phyloP scores from a whole-genome alignment of 1,284 basidiomycete genomes.

The Leccinum ponderosum region DNA sequence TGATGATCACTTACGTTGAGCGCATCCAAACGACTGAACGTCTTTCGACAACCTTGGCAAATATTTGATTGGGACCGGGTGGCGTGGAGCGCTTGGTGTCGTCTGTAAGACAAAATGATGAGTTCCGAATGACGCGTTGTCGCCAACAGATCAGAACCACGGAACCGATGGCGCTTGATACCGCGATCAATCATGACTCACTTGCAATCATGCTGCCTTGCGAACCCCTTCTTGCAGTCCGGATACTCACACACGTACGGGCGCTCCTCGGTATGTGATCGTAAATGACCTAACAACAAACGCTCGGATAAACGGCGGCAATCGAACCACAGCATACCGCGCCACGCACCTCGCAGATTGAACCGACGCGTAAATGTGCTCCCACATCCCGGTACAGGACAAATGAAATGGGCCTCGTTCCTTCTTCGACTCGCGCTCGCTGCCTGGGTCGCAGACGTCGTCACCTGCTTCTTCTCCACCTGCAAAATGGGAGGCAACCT shows the following conservation, averaged over 20 bases:
- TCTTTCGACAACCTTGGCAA: slow-evolving; percentile 92
- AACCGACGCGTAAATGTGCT: slow-evolving; percentile 92
- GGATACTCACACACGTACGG: slow-evolving; percentile 94
- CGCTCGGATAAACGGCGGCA: slow-evolving; percentile 5
- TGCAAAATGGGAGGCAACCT: slow-evolving; percentile 80
- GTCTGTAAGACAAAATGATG: slow-evolving; percentile 41
- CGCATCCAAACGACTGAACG: slow-evolving; percentile 91
- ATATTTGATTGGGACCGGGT: slow-evolving; percentile 83
- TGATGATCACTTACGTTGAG: slow-evolving; percentile 73
- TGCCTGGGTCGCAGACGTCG: slow-evolving; percentile 91
- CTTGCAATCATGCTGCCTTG: slow-evolving; percentile 96
- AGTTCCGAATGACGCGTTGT: slow-evolving; percentile 10
- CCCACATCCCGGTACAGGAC: slow-evolving; percentile 93
- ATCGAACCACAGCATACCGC: neutral
- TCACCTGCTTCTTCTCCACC: slow-evolving; percentile 91
- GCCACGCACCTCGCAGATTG: slow-evolving; percentile 70
- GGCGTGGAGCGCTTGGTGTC: slow-evolving; percentile 86
- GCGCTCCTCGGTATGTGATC: slow-evolving; percentile 95
- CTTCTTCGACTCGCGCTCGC: slow-evolving; percentile 87
- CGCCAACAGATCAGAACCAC: neutral
- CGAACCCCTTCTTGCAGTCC: slow-evolving; percentile 92
- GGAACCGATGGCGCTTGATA: neutral
- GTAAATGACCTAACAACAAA: slow-evolving; percentile 69
- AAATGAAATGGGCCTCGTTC: slow-evolving; percentile 89
- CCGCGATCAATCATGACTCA: slow-evolving; percentile 42